Evolutionary conservation across 495 filamentous ascomycete genomes (phyloP), one percentile per base, ranked within the genome.

Genomic region (Lophium mytilinum): DNA sequence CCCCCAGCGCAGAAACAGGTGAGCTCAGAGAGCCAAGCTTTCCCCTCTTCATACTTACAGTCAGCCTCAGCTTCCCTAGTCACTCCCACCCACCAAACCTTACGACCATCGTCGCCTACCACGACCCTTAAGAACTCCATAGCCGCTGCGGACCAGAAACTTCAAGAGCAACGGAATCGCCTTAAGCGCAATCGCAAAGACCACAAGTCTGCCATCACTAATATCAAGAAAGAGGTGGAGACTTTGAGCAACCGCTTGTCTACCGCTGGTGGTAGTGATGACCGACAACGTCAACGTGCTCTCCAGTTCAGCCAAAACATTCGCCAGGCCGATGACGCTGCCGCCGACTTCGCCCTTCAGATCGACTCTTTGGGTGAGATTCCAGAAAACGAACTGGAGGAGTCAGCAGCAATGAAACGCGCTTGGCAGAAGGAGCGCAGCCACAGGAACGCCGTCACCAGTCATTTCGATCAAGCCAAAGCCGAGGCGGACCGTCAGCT

Each of bases 61-160:
- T 50, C 74, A 24, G 14, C 74, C 37, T 68, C 52, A 67, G 62
- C 60, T 52, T 57, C 60, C 35, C 52, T 77, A 45, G 76, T 71
- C 34, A 80, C 83, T 57, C 81, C 85, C 19, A 77, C 81, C 14
- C 82, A 83, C 59, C 83, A 88, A 60, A 85, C 88, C 34, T 85
- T 88, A 21, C 66, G 72, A 3, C 73, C 73, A 11, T 73, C 72
- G 46, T 94, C 90, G n/a, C 91, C 91, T 3, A 86, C 83, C 10
- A 92, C 90, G 6, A 96, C 91, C 0, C 77, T 96, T 36, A 88
- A 85, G 66, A 90, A 89, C 19, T 94, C 90, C 6, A 93, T 96
- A 53, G 78, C 82, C 47, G 81, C 88, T 14, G 86, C 86, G 14
- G 88, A 95, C 61, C 71, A 77, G 56, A 94, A 88, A 69, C 71